Percentiles rank a stretch among this genome's conserved stretches.
These are phyloP conservation scores for Ascocoryne sarcoides DNA, from an alignment of 2,329 filamentous ascomycete species.

Conservation along the genomic window DNA sequence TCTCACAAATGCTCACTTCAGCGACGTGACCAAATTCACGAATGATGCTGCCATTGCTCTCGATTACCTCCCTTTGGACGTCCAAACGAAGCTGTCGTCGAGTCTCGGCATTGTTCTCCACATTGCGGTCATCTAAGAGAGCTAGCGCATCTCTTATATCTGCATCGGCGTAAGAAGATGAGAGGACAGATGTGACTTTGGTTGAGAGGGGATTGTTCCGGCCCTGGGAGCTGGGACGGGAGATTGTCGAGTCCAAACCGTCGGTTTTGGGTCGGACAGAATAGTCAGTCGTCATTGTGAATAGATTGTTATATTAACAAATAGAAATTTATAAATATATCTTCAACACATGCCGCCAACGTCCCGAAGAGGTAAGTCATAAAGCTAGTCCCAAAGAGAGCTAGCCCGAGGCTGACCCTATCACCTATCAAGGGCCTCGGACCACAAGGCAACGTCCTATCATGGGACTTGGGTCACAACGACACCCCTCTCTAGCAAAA, in stretches of 20 bases:
- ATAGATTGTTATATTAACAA: no score
- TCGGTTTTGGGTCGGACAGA: no score
- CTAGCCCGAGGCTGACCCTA: no score
- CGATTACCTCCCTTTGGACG: conserved; percentile 84
- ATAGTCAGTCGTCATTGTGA: no score
- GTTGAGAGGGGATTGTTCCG: conserved; percentile 59
- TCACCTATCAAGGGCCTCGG: no score
- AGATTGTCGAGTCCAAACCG: background rate
- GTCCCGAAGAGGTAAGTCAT: no score
- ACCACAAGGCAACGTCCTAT: no score
- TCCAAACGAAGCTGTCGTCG: conserved; percentile 72
- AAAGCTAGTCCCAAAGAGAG: no score
- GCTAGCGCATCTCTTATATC: conserved; percentile 81
- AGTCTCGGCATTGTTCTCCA: conserved; percentile 68
- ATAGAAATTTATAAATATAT: no score
- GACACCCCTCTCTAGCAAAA: conserved; percentile 5
- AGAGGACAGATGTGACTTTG: conserved; percentile 77
- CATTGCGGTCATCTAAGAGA: conserved; percentile 62
- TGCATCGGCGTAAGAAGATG: conserved; percentile 83
- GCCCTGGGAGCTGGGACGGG: conserved; percentile 4
- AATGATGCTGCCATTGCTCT: conserved; percentile 84
- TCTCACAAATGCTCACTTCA: conserved; percentile 47
- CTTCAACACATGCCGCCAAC: no score
- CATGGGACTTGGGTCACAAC: conserved; percentile 7
- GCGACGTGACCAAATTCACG: conserved; percentile 83